A percentile compares a stretch with the other conserved stretches of the same genome.
phyloP scores from a whole-genome alignment of 2,329 filamentous ascomycete species.

The Xylogone sp. region DNA sequence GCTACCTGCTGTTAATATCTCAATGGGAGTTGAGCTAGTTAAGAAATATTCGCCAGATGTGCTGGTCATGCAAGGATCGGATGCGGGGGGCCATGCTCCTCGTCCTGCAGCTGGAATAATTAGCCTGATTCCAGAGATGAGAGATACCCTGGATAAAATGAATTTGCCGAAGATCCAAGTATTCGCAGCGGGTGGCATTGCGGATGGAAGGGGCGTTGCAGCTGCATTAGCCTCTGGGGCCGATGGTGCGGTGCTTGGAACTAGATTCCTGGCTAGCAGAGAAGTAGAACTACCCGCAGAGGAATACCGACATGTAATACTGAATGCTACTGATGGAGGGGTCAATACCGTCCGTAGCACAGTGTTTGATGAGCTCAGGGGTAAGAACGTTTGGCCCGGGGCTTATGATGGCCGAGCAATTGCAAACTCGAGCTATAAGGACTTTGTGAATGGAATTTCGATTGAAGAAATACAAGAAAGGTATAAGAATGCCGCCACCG shows the following conservation, averaged over 20 bases:
- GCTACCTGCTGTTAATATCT: slow-evolving; percentile 22
- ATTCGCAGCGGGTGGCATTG: slow-evolving; percentile 29
- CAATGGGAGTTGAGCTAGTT: slow-evolving; percentile 14
- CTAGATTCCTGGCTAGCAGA: slow-evolving; percentile 39
- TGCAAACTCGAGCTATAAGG: slow-evolving; percentile 46
- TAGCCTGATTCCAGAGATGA: slow-evolving; percentile 23
- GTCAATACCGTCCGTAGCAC: slow-evolving; percentile 40
- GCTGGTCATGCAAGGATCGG: slow-evolving; percentile 25
- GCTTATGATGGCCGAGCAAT: slow-evolving; percentile 52
- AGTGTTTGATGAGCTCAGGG: slow-evolving; percentile 46
- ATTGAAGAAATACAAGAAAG: slow-evolving; percentile 32
- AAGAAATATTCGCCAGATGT: slow-evolving; percentile 16
- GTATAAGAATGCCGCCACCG: slow-evolving; percentile 38
- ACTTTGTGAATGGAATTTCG: slow-evolving; percentile 31
- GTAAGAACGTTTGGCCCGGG: slow-evolving; percentile 52
- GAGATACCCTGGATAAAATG: slow-evolving; percentile 14
- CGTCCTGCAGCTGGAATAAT: slow-evolving; percentile 19
- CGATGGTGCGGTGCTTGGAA: slow-evolving; percentile 41
- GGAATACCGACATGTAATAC: slow-evolving; percentile 41
- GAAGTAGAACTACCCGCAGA: slow-evolving; percentile 39
- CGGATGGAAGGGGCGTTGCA: slow-evolving; percentile 26
- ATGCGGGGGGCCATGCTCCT: slow-evolving; percentile 28
- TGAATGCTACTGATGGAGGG: slow-evolving; percentile 43
- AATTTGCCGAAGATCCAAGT: slow-evolving; percentile 11
- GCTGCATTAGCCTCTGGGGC: slow-evolving; percentile 28